phyloP scores from a whole-genome alignment of 345 rosid species.

The Aquilaria yunnanensis region DNA sequence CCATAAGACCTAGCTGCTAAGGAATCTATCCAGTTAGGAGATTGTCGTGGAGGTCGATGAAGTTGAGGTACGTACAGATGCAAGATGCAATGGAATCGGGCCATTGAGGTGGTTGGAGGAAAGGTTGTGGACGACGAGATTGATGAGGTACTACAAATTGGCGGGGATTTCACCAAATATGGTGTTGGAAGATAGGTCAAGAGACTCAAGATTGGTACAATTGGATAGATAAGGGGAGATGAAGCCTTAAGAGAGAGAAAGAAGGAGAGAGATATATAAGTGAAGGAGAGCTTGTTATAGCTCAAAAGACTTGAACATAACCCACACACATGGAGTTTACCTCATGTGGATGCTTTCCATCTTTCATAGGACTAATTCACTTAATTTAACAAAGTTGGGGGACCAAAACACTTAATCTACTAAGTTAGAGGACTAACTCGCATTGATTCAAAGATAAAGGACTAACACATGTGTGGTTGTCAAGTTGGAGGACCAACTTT shows the following conservation, averaged over 20 bases:
- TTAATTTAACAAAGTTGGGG: too few species aligned
- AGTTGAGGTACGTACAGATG: slow-evolving; percentile 82
- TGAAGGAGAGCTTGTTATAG: slow-evolving; percentile 66
- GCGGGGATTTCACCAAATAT: slow-evolving; percentile 70
- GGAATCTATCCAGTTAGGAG: slow-evolving; percentile 67
- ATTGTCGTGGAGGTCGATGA: slow-evolving; percentile 83
- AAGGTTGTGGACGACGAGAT: slow-evolving; percentile 92
- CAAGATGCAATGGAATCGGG: slow-evolving; percentile 67
- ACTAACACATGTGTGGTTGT: too few species aligned
- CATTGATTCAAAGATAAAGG: too few species aligned
- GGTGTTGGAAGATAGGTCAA: slow-evolving; percentile 82
- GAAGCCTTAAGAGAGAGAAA: slow-evolving; percentile 30
- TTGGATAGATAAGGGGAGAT: slow-evolving; percentile 75
- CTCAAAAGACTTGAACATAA: too few species aligned
- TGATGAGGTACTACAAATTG: slow-evolving; percentile 62
- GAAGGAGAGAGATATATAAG: slow-evolving; percentile 49
- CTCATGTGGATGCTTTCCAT: too few species aligned
- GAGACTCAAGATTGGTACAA: slow-evolving; percentile 82
- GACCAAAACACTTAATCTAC: too few species aligned
- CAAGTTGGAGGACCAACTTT: too few species aligned
- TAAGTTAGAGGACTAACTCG: too few species aligned
- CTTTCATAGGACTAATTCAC: too few species aligned
- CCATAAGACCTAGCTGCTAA: slow-evolving; percentile 58
- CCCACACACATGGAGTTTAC: too few species aligned
- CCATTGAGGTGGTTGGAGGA: slow-evolving; percentile 73